Percentiles rank a stretch among this genome's conserved stretches.
These are phyloP conservation scores for Metschnikowia continentalis DNA, from an alignment of 805 yeast genomes.

Conservation along the genomic window DNA sequence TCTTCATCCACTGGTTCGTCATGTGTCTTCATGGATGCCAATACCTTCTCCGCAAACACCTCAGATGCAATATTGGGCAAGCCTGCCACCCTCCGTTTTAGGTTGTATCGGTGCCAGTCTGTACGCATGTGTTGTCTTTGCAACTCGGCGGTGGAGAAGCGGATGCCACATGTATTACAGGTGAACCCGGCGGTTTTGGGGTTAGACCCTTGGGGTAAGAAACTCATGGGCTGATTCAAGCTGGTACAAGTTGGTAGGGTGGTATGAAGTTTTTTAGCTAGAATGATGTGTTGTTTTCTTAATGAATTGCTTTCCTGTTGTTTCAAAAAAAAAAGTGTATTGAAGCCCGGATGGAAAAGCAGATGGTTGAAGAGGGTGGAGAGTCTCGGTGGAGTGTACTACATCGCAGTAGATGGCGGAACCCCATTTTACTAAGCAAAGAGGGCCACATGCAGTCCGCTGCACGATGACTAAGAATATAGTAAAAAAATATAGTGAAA, in stretches of 20 bases:
- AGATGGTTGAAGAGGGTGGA: neutral
- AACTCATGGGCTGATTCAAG: slow-evolving; percentile 6
- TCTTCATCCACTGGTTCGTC: slow-evolving; percentile 36
- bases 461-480: neutral
- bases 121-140: slow-evolving; percentile 95
- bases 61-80: slow-evolving; percentile 43
- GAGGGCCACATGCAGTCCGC: neutral
- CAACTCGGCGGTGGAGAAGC: slow-evolving; percentile 73
- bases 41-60: slow-evolving; percentile 64
- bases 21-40: slow-evolving; percentile 16
- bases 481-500: neutral
- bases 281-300: no score
- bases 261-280: no score
- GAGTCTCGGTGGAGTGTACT: neutral
- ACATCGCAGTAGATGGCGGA: neutral
- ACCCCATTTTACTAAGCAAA: neutral
- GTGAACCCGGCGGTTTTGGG: slow-evolving; percentile 42
- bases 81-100: slow-evolving; percentile 85
- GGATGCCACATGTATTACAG: slow-evolving; percentile 85
- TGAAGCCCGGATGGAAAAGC: no score
- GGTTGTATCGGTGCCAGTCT: slow-evolving; percentile 96
- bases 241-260: neutral
- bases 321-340: no score
- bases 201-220: slow-evolving; percentile 25
- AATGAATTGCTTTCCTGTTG: no score